Evolutionary conservation across 768 basidiomycete genomes (phyloP).

Genomic region (Lentinula boryana): DNA sequence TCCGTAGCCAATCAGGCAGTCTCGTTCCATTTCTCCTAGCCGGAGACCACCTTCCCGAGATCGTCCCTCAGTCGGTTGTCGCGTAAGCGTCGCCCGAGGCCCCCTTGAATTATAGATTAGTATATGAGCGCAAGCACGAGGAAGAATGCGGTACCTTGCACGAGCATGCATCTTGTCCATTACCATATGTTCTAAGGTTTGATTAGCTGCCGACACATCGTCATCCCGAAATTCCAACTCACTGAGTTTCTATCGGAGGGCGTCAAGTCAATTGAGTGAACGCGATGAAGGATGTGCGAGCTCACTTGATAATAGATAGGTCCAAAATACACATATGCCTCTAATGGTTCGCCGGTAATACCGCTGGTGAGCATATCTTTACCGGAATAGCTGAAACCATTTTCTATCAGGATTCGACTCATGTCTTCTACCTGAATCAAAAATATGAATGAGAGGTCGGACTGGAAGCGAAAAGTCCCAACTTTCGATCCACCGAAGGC

Average conservation of each 20-base stretch:
- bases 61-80: constrained; percentile 97
- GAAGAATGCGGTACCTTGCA: constrained; percentile 57
- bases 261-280: constrained; percentile 8
- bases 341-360: constrained; percentile 93
- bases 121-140: not conserved
- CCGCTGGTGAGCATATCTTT: constrained; percentile 99
- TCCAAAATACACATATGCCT: constrained; percentile 98
- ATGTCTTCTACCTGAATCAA: constrained; percentile 83
- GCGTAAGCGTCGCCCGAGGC: constrained; percentile 91
- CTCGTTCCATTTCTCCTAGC: constrained; percentile 98
- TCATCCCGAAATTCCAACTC: constrained; percentile 24
- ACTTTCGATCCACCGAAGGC: constrained; percentile 99
- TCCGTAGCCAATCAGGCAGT: constrained; percentile 98
- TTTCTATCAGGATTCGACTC: constrained; percentile 91
- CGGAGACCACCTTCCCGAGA: constrained; percentile 96
- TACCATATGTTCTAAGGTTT: constrained; percentile 84
- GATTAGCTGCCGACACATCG: constrained; percentile 12
- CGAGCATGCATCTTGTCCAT: constrained; percentile 99
- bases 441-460: not conserved
- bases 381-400: constrained; percentile 96
- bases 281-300: not conserved
- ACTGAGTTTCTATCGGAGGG: constrained; percentile 79
- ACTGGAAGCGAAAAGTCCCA: constrained; percentile 2
- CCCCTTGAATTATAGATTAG: constrained; percentile 47
- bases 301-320: constrained; percentile 95